Evolutionary conservation across 2,329 filamentous ascomycete genomes (phyloP), one percentile per base, ranked within the genome.

Genomic region (Exophiala calicioides): DNA sequence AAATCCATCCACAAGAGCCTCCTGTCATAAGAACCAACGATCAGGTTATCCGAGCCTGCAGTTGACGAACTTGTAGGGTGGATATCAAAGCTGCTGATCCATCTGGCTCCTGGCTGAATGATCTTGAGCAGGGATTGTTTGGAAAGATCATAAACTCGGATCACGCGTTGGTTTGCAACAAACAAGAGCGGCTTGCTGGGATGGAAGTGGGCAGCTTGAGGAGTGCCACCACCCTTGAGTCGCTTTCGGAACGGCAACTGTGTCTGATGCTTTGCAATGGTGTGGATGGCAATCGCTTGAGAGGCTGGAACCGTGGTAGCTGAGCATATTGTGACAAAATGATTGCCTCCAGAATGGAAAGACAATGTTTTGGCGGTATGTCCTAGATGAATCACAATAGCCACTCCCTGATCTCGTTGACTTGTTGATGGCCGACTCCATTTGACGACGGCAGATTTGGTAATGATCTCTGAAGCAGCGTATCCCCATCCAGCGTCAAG

Each of bases 1-100:
- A 97, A 78, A 70, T 98, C 93, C 71, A 97, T 93, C 93, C 93
- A 98, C 23, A 98, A 77, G 2, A 98, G 77, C 35, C 91, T 84
- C 57, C 90, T 84, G 71, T 98, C 93, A 70, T 97, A 98, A 1
- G 90, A 93, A 33, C 90, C 90, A 8, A 96, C 88, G 49, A 97
- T 88, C 44, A 98, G 70, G 64, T 98, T 96, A 70, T 95, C 90
- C 34, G 93, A 93, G 13, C 87, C 87, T 1, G 90, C 83, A 64
- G 96, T 91, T 53, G 97, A 90, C 5, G 81, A 84, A 1, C 85
- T 89, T n/a, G 68, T 72, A 0, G 90, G 85, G 68, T 98, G 94
- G 33, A 98, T 81, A 61, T 95, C 90, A 60, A 98, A 91, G 12
- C 84, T 88, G 2, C 88, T 94, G 59, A 98, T 96, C 89, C 90